Evolutionary conservation across 1,284 basidiomycete genomes (phyloP), one percentile per base, ranked within the genome.

Genomic region (Stereum hirsutum): DNA sequence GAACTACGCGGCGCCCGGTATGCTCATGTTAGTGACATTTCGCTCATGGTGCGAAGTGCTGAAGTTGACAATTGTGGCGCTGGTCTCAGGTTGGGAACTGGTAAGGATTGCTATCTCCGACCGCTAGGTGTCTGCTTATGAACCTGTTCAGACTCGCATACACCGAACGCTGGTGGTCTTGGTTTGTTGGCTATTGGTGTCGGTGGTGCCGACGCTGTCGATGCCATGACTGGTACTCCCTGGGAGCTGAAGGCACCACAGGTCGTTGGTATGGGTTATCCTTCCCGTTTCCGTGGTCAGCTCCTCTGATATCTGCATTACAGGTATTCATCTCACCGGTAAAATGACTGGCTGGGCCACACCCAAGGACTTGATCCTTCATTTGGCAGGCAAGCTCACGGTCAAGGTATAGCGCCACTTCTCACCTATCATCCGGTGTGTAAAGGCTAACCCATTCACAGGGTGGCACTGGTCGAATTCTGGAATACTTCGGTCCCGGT

Each of bases 121-220:
- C 23, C 4, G 10, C 24, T n/a, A 27, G 3, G 11, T 42, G 10
- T 39, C 42, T 39, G 20, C 35, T 37, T 41, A 8, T 15, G 14
- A 11, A n/a, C 43, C 31, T 12, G 28, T 44, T 61, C 69, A 77
- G 96, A 99, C 65, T 95, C 91, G 25, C 96, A 99, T 66, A 99
- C 96, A 4, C 96, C 96, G 6, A 99, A 99, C 61, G 96, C 96
- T 33, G 93, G 94, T 49, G 96, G 96, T 39, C 78, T 99, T 43
- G 96, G 96, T n/a, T 80, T 95, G 74, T 78, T 99, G 47, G 96
- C 96, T 7, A 98, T 98, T 47, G 96, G 96, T 49, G 96, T 99
- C 20, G 96, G 96, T 52, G 96, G 96, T 48, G 96, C 96, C 17
- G 96, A 99, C 60, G 96, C 96, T 15, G 96, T 99, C 25, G 96